These are phyloP conservation scores for Salicornia ramosissima DNA, from an alignment of 148 eudicot genomes.

Conservation along the genomic window DNA sequence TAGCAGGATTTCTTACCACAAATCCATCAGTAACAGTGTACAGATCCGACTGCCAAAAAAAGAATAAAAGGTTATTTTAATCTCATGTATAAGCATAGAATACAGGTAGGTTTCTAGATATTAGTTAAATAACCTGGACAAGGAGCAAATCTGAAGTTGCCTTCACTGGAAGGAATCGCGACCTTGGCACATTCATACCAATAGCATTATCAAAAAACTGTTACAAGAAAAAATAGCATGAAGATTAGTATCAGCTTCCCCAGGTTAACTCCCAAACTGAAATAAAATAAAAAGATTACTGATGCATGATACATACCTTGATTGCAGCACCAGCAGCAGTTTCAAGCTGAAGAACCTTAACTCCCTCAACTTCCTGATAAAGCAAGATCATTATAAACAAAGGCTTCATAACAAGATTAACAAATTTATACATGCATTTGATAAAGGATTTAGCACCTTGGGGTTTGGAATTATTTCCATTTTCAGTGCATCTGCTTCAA, in stretches of 20 bases:
- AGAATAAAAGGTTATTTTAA: background rate
- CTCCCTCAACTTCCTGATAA: constrained; percentile 90
- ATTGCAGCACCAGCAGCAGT: constrained; percentile 99
- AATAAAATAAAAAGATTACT: background rate
- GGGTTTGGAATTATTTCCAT: constrained; percentile 99
- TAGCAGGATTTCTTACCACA: constrained; percentile 66
- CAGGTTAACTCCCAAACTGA: background rate
- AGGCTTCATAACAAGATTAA: background rate
- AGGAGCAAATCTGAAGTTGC: constrained; percentile 97
- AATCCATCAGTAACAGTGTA: constrained; percentile 78
- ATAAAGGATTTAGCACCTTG: constrained; percentile 45
- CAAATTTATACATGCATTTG: background rate
- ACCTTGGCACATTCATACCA: constrained; percentile 88
- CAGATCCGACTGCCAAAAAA: constrained; percentile 77
- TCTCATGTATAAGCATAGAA: constrained; percentile 7
- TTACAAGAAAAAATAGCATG: constrained; percentile 7
- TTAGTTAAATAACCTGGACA: constrained; percentile 64
- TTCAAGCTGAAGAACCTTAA: constrained; percentile 97
- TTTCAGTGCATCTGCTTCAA: constrained; percentile 80
- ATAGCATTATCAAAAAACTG: constrained; percentile 86
- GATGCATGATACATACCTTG: constrained; percentile 41
- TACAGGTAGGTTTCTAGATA: background rate
- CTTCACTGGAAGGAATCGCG: constrained; percentile 98
- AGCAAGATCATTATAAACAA: constrained; percentile 19
- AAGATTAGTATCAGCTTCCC: background rate